Percentiles rank a stretch among this genome's conserved stretches.
These are phyloP conservation scores for Helenozyma rhizophorensis DNA, from an alignment of 805 yeast species.

Conservation along the genomic window DNA sequence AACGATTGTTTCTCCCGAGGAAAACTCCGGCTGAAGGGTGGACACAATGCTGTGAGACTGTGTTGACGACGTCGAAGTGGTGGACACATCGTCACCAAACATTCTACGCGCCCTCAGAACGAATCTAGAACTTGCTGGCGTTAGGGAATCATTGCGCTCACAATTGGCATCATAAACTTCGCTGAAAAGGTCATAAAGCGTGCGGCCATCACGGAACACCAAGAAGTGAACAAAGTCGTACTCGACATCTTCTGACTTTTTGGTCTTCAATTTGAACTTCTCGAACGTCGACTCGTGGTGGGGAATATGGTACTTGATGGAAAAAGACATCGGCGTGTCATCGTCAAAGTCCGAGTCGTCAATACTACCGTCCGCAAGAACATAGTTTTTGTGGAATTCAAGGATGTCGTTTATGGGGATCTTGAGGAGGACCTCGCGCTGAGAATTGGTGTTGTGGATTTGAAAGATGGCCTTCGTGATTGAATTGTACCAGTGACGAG, in stretches of 20 bases:
- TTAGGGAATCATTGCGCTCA: background rate
- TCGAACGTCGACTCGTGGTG: slow-evolving; percentile 3
- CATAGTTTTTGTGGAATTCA: slow-evolving; percentile 52
- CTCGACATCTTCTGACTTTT: background rate
- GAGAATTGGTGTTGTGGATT: slow-evolving; percentile 56
- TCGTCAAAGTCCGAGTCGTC: slow-evolving; percentile 14
- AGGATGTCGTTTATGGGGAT: slow-evolving; percentile 69
- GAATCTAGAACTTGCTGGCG: slow-evolving; percentile 1
- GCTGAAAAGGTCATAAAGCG: slow-evolving; percentile 38
- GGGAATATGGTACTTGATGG: slow-evolving; percentile 47
- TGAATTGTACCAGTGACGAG: slow-evolving; percentile 74
- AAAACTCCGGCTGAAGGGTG: slow-evolving; percentile 13
- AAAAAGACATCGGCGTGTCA: slow-evolving; percentile 33
- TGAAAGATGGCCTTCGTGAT: slow-evolving; percentile 72
- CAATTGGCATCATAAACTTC: slow-evolving; percentile 16
- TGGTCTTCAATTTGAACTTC: slow-evolving; percentile 5
- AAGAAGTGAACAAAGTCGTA: slow-evolving; percentile 46
- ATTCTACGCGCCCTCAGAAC: slow-evolving; percentile 4
- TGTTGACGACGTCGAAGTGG: slow-evolving; percentile 1
- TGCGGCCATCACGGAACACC: slow-evolving; percentile 51
- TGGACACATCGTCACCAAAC: slow-evolving; percentile 5
- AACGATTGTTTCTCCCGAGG: slow-evolving; percentile 8
- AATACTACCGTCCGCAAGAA: slow-evolving; percentile 33
- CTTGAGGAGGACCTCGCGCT: slow-evolving; percentile 69
- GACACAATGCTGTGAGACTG: slow-evolving; percentile 2